Evolutionary conservation across 208 protist genomes (phyloP), one percentile per base, ranked within the genome.

Genomic region (Zelonia costaricensis): DNA sequence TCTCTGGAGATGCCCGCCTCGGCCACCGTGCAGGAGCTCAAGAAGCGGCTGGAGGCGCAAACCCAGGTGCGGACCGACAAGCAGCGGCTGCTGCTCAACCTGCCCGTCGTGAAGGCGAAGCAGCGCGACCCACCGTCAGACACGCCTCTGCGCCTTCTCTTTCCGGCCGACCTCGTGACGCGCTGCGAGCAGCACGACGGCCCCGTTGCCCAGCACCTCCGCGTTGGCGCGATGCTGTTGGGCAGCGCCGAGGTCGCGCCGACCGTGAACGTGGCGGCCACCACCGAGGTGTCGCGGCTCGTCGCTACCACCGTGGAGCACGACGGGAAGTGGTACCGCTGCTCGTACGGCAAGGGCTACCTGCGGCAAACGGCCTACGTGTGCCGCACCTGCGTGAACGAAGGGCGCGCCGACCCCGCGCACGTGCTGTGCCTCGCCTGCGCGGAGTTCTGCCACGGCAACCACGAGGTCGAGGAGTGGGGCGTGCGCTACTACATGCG

Each of bases 381-480:
- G 18, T 94, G 88, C 62, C 82, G 84, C 46, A 94, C 88, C 9
- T 94, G 88, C 66, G 40, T 92, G 7, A 48, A 81, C 6, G 74
- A 69, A 23, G 84, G 79, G 12, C 49, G 78, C 4, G 88, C 88
- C 2, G 70, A 80, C 36, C 67, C 84, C 28, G 69, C 73, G 13
- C 88, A 94, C 61, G 69, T 70, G 16, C 44, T 94, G 33, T 94
- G 88, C 48, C 78, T 86, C 39, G 88, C 88, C 42, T 94, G 88
- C 53, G 81, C 88, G 0, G 80, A 88, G 39, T 71, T 92, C n/a
- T 94, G 88, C 64, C 88, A 94, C 59, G 64, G 52, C 43, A 57
- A 78, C 39, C 88, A 94, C 60, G 78, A 91, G 18, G 76, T 94
- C 25, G 88, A 94, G 48, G 88, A 94, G 73, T 91, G 82, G 81